Evolutionary conservation across 2,329 filamentous ascomycete genomes (phyloP), one percentile per base, ranked within the genome.

Genomic region (Fonsecaea multimorphosa): DNA sequence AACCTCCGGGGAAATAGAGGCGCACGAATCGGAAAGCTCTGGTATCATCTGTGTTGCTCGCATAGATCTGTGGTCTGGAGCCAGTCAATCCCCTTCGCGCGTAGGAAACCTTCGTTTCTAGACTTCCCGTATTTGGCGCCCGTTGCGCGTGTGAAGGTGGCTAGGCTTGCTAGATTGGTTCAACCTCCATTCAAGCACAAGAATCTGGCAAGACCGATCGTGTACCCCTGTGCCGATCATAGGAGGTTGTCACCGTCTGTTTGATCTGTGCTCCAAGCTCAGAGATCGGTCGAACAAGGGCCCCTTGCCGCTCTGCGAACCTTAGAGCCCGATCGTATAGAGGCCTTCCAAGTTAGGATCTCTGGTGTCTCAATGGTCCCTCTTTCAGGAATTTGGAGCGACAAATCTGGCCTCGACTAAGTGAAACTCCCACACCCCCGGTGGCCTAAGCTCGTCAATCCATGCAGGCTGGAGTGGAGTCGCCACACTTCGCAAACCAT

Each of bases 381-480:
- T 60, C 29, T 64, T 61, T 58, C 62, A 66, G 66, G 68, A 67
- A 68, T 68, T 66, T 63, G 63, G 40, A 61, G 55, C 54, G 58
- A 52, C 58, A 54, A 31, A 61, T 63, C 54, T 61, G 54, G 60
- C 44, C 55, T 57, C 49, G 56, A 46, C 52, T 60, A 40, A 65
- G 44, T 63, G 61, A 68, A 59, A 71, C 61, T 64, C 27, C 54
- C 57, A 55, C 29, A 12, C 3, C 44, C n/a, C 16, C 29, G 14
- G 22, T 52, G 40, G 46, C 56, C 55, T 63, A 65, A 65, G 61
- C 56, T 44, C 19, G 29, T 64, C 61, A 19, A 29, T 56, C 52
- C 34, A 52, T n/a, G 31, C n/a, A n/a, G 31, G 51, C 58, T 69
- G 67, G 62, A 61, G 58, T 38, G 51, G 40, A 12, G 51, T 55